Conservation (phyloP, 768 basidiomycete genomes). For the Cystobasidiopsis lactophilus region DNA sequence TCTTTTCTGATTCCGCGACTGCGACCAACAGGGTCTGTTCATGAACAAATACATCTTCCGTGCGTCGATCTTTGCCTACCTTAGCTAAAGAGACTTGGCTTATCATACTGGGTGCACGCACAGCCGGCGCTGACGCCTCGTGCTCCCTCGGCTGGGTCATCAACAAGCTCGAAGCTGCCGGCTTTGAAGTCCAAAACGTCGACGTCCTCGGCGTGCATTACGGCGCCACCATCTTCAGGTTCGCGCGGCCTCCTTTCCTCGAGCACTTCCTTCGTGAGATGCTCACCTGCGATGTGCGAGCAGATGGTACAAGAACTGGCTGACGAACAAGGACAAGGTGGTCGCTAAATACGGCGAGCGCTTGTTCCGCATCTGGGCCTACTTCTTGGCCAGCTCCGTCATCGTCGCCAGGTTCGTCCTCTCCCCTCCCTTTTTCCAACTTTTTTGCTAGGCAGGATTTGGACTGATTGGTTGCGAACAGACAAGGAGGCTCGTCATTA, state of each 20-base stretch:
- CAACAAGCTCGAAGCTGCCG: slow-evolving; percentile 47
- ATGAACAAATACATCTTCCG: slow-evolving; percentile 97
- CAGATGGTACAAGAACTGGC: slow-evolving; percentile 34
- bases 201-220: slow-evolving; percentile 94
- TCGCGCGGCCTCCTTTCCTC: too few species aligned
- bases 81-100: not conserved
- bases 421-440: too few species aligned
- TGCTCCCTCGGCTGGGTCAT: slow-evolving; percentile 93
- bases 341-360: slow-evolving; percentile 69
- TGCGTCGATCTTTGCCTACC: not conserved
- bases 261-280: not conserved
- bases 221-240: slow-evolving; percentile 51
- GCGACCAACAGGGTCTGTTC: slow-evolving; percentile 46
- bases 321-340: slow-evolving; percentile 74
- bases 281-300: not conserved
- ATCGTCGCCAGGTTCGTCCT: slow-evolving; percentile 46
- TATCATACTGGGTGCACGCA: not conserved
- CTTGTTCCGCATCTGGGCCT: slow-evolving; percentile 89
- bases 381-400: slow-evolving; percentile 83
- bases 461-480: slow-evolving; percentile 17
- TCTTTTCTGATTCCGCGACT: too few species aligned
- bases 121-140: slow-evolving; percentile 75
- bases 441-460: not conserved
- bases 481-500: slow-evolving; percentile 72
- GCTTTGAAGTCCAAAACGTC: slow-evolving; percentile 88